phyloP scores from a whole-genome alignment of 495 filamentous ascomycete genomes.

The Extremus antarcticus region DNA sequence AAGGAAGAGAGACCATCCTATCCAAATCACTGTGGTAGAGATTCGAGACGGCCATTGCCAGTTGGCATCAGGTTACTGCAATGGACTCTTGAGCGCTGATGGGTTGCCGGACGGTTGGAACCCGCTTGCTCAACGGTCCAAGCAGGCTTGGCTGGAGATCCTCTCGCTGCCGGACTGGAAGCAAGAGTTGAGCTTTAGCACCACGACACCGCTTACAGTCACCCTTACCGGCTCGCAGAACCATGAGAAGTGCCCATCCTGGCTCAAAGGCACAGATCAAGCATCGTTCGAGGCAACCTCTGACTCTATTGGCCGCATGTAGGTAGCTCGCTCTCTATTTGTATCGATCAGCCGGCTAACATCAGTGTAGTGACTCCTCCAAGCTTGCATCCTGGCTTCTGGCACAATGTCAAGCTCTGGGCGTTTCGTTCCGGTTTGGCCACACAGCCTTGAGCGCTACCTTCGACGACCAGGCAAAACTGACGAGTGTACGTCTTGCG shows the following conservation, averaged over 20 bases:
- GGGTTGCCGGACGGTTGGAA: not conserved
- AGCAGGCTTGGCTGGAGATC: not conserved
- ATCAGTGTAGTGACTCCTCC: not conserved
- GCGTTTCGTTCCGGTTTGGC: conserved; percentile 6
- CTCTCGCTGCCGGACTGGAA: not conserved
- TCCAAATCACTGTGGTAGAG: conserved; percentile 17
- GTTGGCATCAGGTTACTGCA: conserved; percentile 4
- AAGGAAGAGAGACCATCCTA: not conserved
- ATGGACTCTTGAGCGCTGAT: conserved; percentile 3
- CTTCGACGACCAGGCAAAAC: not conserved
- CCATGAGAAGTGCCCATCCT: not conserved
- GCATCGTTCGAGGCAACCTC: not conserved
- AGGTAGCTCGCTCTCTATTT: not conserved
- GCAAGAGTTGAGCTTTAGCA: not conserved
- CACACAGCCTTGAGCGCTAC: not conserved
- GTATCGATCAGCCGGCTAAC: not conserved
- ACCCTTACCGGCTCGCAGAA: not conserved
- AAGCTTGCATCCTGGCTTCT: conserved; percentile 8
- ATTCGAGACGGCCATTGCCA: not conserved
- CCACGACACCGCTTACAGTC: not conserved
- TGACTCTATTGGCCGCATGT: conserved; percentile 1
- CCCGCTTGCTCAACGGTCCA: not conserved
- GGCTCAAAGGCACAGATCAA: not conserved
- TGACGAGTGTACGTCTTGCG: not conserved
- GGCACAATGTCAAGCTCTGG: conserved; percentile 1